A percentile compares a stretch with the other conserved stretches of the same genome.
These are phyloP conservation scores for Phaeophleospora eucalypticola DNA, from an alignment of 2,329 filamentous ascomycete species.

Conservation along the genomic window DNA sequence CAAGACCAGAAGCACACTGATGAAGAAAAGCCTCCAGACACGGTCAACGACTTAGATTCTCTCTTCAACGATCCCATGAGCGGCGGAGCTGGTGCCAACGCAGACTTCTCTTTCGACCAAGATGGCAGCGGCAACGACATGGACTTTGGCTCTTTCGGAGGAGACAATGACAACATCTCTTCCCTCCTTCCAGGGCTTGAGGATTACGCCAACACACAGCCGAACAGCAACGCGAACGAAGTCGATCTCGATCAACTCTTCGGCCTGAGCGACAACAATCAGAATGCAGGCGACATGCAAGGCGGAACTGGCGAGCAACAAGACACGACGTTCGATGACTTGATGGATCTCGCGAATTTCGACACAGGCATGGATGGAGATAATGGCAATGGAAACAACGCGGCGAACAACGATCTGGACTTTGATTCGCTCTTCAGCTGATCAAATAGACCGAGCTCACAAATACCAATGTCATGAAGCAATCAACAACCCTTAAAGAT, in stretches of 20 bases:
- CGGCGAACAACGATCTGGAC: conserved; percentile 10
- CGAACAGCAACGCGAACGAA: conserved; percentile 17
- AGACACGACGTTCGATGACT: conserved; percentile 33
- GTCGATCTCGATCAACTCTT: conserved; percentile 29
- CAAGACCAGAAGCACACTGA: conserved; percentile 10
- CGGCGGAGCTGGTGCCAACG: conserved; percentile 4
- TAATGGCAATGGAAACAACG: conserved; percentile 22
- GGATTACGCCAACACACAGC: conserved; percentile 36
- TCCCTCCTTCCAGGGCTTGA: conserved; percentile 40
- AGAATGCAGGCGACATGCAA: conserved; percentile 13
- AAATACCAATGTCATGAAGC: too few species aligned
- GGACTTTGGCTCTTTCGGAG: conserved; percentile 34
- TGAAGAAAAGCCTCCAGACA: conserved; percentile 26
- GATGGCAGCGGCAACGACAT: conserved; percentile 24
- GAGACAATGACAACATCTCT: conserved; percentile 31
- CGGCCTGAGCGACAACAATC: conserved; percentile 12
- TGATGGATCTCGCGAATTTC: conserved; percentile 35
- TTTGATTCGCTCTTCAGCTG: conserved; percentile 22
- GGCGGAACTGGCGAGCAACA: conserved; percentile 17
- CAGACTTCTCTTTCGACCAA: conserved; percentile 20
- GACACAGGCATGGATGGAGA: conserved; percentile 19
- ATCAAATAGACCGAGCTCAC: too few species aligned
- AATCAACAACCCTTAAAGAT: too few species aligned
- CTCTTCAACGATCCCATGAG: conserved; percentile 32
- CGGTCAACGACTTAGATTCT: conserved; percentile 33